Conservation (phyloP, 352 stramenopile species). For the Phytopythium kandeliae region DNA sequence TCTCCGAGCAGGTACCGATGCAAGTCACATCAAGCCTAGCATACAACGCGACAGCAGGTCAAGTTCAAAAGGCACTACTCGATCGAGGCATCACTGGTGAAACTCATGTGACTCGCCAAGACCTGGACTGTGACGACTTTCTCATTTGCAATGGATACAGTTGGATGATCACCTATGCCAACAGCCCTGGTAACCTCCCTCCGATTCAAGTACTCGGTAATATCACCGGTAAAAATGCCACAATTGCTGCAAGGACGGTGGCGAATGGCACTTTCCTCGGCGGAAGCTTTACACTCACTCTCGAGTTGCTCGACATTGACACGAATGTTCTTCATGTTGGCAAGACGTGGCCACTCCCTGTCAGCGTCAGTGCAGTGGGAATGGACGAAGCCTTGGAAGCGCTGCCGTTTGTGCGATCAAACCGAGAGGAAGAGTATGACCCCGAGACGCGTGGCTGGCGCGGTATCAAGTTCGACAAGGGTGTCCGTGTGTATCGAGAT, state of each 20-base stretch:
- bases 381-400: constrained; percentile 76
- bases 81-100: constrained; percentile 34
- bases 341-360: constrained; percentile 58
- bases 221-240: constrained; percentile 23
- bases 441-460: constrained; percentile 41
- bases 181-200: constrained; percentile 58
- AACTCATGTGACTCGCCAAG: constrained; percentile 24
- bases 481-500: constrained; percentile 60
- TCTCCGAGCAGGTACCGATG: constrained; percentile 24
- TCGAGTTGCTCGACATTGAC: constrained; percentile 43
- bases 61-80: constrained; percentile 29
- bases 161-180: constrained; percentile 58
- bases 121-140: constrained; percentile 53
- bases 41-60: constrained; percentile 28
- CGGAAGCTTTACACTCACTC: constrained; percentile 46
- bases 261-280: constrained; percentile 72
- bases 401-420: constrained; percentile 56
- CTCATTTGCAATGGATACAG: constrained; percentile 57
- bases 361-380: constrained; percentile 62
- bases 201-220: constrained; percentile 40
- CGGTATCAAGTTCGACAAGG: constrained; percentile 62
- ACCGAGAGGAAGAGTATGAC: constrained; percentile 58
- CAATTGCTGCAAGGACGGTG: constrained; percentile 29
- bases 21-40: constrained; percentile 36
- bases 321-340: constrained; percentile 30